A percentile compares a stretch with the other conserved stretches of the same genome.
Conservation (phyloP, 2,329 filamentous ascomycete species). For the Alternaria infectoria region DNA sequence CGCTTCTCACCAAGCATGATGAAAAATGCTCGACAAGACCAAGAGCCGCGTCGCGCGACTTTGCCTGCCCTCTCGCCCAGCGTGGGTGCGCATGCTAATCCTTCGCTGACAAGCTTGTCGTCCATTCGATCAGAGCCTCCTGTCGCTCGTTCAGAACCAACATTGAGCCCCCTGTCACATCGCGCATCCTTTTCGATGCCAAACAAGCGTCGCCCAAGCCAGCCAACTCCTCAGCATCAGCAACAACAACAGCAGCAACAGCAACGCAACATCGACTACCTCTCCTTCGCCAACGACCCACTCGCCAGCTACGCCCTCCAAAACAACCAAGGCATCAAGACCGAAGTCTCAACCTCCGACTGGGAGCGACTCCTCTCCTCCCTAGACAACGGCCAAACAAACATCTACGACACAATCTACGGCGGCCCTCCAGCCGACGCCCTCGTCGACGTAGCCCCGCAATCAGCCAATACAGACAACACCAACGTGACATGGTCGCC, state of each 20-base stretch:
- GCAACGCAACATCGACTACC: constrained; percentile 55
- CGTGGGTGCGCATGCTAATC: constrained; percentile 49
- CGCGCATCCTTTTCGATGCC: constrained; percentile 41
- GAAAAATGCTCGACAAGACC: constrained; percentile 35
- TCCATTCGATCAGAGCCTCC: constrained; percentile 53
- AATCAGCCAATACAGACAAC: constrained; percentile 36
- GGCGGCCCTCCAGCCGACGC: constrained; percentile 63
- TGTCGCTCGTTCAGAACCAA: constrained; percentile 56
- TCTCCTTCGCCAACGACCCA: constrained; percentile 53
- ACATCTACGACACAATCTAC: constrained; percentile 85
- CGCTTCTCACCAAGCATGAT: constrained; percentile 48
- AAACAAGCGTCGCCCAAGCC: constrained; percentile 45
- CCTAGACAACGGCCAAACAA: constrained; percentile 79
- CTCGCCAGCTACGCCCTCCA: constrained; percentile 37
- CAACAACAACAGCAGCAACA: constrained; percentile 29
- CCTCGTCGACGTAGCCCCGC: constrained; percentile 41
- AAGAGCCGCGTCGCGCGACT: constrained; percentile 52
- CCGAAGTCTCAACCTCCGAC: constrained; percentile 67
- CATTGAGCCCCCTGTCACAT: constrained; percentile 50
- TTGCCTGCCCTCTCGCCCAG: constrained; percentile 53
- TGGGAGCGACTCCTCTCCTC: constrained; percentile 84
- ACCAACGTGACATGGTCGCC: constrained; percentile 45
- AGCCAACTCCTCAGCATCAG: constrained; percentile 28
- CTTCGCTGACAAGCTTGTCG: constrained; percentile 60
- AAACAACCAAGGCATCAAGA: constrained; percentile 47